Percentiles rank a stretch among this genome's conserved stretches.
Conservation (phyloP, 2,329 filamentous ascomycete genomes). For the Stemphylium vesicarium region DNA sequence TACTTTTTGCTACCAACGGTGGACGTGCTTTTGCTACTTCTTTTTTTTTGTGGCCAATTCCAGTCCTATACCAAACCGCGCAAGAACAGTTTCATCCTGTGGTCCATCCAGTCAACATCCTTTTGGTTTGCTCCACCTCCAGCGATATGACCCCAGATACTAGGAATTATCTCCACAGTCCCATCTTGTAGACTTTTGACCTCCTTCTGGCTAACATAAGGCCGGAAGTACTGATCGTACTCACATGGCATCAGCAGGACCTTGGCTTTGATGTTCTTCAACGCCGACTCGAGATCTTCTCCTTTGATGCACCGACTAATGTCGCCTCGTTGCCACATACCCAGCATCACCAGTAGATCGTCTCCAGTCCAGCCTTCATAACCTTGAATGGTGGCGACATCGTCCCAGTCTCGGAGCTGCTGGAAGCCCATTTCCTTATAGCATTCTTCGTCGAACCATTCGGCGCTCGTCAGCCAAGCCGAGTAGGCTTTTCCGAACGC, state of each 20-base stretch:
- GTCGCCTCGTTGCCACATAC: constrained; percentile 54
- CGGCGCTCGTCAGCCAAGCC: constrained; percentile 50
- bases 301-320: constrained; percentile 38
- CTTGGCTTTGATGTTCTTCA: constrained; percentile 46
- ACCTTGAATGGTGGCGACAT: constrained; percentile 26
- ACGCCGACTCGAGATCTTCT: constrained; percentile 39
- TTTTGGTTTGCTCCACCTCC: constrained; percentile 46
- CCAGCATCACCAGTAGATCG: constrained; percentile 47
- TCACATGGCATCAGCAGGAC: constrained; percentile 50
- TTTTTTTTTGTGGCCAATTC: neutral
- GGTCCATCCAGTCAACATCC: constrained; percentile 37
- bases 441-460: constrained; percentile 50
- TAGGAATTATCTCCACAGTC: constrained; percentile 42
- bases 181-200: constrained; percentile 42
- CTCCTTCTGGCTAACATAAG: constrained; percentile 49
- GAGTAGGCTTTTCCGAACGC: constrained; percentile 50
- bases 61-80: neutral
- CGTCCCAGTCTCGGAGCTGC: constrained; percentile 33
- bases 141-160: constrained; percentile 52
- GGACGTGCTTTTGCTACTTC: neutral
- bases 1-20: neutral
- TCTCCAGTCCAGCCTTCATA: constrained; percentile 43
- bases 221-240: constrained; percentile 52
- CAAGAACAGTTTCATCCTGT: constrained; percentile 19
- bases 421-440: constrained; percentile 45